Evolutionary conservation across 2,329 filamentous ascomycete species (phyloP).

Genomic region (Neofusicoccum laricinum): DNA sequence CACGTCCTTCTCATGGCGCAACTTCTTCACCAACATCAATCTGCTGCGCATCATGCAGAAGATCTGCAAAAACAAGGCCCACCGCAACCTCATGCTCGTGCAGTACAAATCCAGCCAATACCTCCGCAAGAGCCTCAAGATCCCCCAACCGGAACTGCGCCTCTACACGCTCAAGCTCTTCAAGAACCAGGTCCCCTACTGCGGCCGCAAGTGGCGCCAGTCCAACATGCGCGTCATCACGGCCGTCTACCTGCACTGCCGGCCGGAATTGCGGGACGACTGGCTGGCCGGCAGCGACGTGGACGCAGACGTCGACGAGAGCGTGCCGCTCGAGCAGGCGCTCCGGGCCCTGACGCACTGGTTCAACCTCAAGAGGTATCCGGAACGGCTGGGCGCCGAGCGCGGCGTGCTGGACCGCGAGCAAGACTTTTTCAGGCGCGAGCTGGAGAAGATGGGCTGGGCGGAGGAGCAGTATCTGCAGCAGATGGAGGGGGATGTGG

Average conservation of each 20-base stretch:
- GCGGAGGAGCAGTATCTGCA: constrained; percentile 23
- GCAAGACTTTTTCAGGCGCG: constrained; percentile 48
- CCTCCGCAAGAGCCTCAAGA: constrained; percentile 84
- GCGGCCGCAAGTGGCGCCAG: constrained; percentile 96
- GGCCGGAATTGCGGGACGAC: constrained; percentile 89
- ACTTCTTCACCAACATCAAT: constrained; percentile 94
- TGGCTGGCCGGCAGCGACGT: constrained; percentile 91
- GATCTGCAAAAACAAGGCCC: constrained; percentile 91
- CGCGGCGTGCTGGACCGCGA: constrained; percentile 42
- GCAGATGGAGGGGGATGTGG: constrained; percentile 18
- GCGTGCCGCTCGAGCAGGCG: constrained; percentile 86
- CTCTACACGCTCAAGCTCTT: constrained; percentile 97
- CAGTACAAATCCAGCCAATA: constrained; percentile 95
- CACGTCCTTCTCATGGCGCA: constrained; percentile 82
- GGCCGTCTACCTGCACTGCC: constrained; percentile 89
- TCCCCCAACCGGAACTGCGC: constrained; percentile 81
- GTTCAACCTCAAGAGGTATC: constrained; percentile 83
- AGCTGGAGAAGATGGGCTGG: constrained; percentile 51
- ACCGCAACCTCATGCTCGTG: constrained; percentile 88
- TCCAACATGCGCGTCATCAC: constrained; percentile 99
- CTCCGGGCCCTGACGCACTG: constrained; percentile 87
- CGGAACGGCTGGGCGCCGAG: constrained; percentile 65
- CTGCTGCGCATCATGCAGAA: constrained; percentile 96
- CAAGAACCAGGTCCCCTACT: constrained; percentile 98
- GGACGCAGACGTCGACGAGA: constrained; percentile 90